Percentiles rank a stretch among this genome's conserved stretches.
Conservation (phyloP, 148 eudicot species). For the Vaccinium myrtillus region DNA sequence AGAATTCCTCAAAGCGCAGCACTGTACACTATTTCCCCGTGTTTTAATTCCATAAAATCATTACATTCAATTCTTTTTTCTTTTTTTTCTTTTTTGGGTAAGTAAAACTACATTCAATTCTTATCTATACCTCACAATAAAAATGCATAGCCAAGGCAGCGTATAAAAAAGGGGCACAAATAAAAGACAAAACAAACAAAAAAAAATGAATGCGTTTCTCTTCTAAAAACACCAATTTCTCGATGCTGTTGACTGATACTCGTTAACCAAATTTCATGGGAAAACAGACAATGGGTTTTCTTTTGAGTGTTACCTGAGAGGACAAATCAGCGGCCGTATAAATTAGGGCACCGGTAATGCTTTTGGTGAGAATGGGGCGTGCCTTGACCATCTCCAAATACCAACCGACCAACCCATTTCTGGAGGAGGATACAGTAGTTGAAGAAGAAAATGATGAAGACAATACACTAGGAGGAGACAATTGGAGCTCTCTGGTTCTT, state of each 20-base stretch:
- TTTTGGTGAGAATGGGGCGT: slow-evolving; percentile 76
- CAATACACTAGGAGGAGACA: slow-evolving; percentile 25
- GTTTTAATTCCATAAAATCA: not conserved
- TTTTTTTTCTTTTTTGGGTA: too few relatives aligned
- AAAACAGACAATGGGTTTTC: not conserved
- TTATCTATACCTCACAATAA: not conserved
- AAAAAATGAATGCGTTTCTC: not conserved
- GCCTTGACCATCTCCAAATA: slow-evolving; percentile 73
- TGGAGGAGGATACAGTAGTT: slow-evolving; percentile 13
- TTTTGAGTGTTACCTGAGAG: slow-evolving; percentile 56
- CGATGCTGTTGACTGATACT: not conserved
- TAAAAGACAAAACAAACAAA: not conserved
- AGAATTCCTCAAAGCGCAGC: not conserved
- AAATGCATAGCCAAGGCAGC: not conserved
- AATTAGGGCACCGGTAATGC: slow-evolving; percentile 66
- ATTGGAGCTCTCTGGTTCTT: slow-evolving; percentile 28
- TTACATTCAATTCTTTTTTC: not conserved
- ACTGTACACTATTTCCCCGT: not conserved
- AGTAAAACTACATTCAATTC: not conserved
- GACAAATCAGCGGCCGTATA: slow-evolving; percentile 82
- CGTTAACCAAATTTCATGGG: not conserved
- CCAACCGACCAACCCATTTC: slow-evolving; percentile 60
- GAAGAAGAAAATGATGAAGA: slow-evolving; percentile 24
- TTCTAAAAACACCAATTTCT: not conserved
- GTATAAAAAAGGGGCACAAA: not conserved